These are phyloP conservation scores for Suillus occidentalis DNA, from an alignment of 768 basidiomycete species.

Conservation along the genomic window DNA sequence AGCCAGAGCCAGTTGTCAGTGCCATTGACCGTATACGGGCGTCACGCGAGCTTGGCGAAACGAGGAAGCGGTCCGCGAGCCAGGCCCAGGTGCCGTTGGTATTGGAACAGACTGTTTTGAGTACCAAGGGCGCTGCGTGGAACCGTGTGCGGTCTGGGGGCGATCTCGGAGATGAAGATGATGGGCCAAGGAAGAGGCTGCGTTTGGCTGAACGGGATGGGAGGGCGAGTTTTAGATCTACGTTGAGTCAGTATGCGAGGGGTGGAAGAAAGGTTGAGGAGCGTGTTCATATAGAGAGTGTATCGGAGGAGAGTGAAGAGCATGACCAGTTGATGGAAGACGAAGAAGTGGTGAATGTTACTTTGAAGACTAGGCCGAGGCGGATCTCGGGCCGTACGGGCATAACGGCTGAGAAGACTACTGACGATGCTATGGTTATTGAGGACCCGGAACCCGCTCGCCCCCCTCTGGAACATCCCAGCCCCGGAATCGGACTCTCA, in stretches of 20 bases:
- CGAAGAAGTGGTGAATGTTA: constrained; percentile 14
- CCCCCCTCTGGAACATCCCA: constrained; percentile 16
- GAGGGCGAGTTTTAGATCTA: constrained; percentile 42
- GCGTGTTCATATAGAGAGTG: constrained; percentile 11
- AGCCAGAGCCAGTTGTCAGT: constrained; percentile 1
- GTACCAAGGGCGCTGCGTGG: constrained; percentile 55
- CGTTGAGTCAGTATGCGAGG: constrained; percentile 55
- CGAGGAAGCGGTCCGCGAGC: background rate
- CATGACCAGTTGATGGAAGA: constrained; percentile 20
- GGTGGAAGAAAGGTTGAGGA: constrained; percentile 38
- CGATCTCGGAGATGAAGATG: background rate
- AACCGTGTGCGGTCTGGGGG: constrained; percentile 29
- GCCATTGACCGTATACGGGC: constrained; percentile 4
- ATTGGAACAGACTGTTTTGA: constrained; percentile 43
- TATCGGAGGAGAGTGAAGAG: constrained; percentile 17
- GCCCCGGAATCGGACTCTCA: background rate
- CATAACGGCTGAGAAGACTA: constrained; percentile 20
- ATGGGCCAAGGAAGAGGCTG: constrained; percentile 38
- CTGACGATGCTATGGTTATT: constrained; percentile 30
- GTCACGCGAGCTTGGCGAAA: background rate
- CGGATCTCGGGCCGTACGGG: constrained; percentile 16
- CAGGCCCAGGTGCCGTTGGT: constrained; percentile 29
- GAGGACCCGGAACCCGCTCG: constrained; percentile 14
- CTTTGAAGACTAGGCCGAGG: constrained; percentile 14
- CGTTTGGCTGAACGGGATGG: constrained; percentile 22